phyloP scores from a whole-genome alignment of 768 basidiomycete genomes.

The Trametes cubensis region DNA sequence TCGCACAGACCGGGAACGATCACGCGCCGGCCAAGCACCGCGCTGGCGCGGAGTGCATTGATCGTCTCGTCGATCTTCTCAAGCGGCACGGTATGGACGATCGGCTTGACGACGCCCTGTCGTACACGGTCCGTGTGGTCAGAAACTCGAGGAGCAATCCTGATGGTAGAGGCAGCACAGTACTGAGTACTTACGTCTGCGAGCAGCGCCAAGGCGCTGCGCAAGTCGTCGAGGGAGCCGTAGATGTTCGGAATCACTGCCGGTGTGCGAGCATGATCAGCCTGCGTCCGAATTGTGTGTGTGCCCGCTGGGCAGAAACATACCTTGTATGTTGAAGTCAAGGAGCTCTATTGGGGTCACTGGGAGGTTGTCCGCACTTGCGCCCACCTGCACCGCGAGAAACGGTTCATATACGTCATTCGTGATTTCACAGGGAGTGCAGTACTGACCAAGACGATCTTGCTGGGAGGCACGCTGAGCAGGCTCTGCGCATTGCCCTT shows the following conservation, averaged over 20 bases:
- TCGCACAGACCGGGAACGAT: background rate
- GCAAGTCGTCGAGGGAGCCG: constrained; percentile 9
- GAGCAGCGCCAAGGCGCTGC: background rate
- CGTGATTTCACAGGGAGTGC: no score
- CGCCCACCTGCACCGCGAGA: background rate
- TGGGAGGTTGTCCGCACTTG: constrained; percentile 7
- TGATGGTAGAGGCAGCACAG: background rate
- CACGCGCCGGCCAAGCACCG: constrained; percentile 2
- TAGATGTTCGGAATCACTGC: background rate
- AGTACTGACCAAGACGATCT: constrained; percentile 9
- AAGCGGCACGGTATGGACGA: constrained; percentile 1
- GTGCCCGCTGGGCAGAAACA: background rate
- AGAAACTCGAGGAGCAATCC: no score
- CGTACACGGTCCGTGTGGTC: background rate
- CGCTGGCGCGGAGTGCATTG: constrained; percentile 11
- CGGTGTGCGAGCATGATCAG: no score
- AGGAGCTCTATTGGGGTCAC: background rate
- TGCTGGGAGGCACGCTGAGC: background rate
- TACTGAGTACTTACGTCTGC: background rate
- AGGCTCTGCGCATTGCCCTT: background rate
- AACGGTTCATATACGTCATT: no score
- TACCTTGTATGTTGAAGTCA: background rate
- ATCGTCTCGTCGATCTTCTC: background rate
- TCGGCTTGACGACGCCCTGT: constrained; percentile 9
- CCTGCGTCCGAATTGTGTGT: no score